Conservation (phyloP, 176 grass and related monocot genomes). For the Aegilops longissima region DNA sequence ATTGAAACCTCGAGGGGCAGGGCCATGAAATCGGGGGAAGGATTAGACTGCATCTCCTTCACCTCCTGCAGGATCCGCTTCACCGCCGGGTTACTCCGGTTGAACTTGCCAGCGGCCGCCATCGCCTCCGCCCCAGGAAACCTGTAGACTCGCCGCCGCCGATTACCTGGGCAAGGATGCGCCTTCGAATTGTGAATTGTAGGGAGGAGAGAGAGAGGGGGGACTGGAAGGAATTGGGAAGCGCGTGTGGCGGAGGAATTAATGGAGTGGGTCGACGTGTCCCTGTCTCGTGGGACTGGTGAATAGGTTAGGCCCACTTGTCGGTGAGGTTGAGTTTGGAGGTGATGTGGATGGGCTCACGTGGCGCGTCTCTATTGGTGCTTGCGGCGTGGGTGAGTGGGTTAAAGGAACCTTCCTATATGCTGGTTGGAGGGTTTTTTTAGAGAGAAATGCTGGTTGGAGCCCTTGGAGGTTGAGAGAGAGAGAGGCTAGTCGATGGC, state of each 20-base stretch:
- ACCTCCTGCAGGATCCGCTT: conserved; percentile 99
- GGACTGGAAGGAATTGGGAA: background rate
- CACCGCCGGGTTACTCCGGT: conserved; percentile 95
- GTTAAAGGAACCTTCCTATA: conserved; percentile 5
- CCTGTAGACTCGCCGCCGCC: conserved; percentile 1
- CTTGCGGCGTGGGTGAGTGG: background rate
- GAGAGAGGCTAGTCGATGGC: too few species aligned
- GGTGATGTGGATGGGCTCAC: conserved; percentile 31
- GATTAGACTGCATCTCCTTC: conserved; percentile 98
- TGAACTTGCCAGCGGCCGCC: conserved; percentile 62
- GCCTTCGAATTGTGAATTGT: conserved; percentile 24
- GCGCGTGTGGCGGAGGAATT: conserved; percentile 15
- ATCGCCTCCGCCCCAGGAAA: conserved; percentile 25
- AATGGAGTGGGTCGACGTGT: background rate
- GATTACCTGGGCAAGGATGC: conserved; percentile 17
- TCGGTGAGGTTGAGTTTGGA: background rate
- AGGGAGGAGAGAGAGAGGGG: conserved; percentile 9
- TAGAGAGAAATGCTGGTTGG: too few species aligned
- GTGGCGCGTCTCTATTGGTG: conserved; percentile 34
- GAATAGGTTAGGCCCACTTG: background rate
- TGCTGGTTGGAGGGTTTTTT: background rate
- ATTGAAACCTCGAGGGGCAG: conserved; percentile 83
- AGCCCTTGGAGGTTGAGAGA: too few species aligned
- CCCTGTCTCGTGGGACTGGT: conserved; percentile 18
- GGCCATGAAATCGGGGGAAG: conserved; percentile 91